Evolutionary conservation across 306 rosid species (phyloP).

Genomic region (Quercus aquifolioides): DNA sequence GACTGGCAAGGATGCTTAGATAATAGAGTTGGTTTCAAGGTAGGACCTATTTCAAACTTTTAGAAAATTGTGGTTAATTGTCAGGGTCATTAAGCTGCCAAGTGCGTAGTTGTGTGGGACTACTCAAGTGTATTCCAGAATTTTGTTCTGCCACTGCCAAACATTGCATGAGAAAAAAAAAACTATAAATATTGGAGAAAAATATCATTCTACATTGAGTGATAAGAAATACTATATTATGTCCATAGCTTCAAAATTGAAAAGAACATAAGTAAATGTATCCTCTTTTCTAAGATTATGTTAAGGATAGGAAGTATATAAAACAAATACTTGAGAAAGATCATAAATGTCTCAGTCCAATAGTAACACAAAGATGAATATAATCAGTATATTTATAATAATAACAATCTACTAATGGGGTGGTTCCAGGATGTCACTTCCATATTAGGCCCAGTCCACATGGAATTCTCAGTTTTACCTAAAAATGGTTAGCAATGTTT

Average conservation of each 20-base stretch:
- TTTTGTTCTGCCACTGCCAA: not conserved
- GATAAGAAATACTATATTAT: not conserved
- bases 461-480: not conserved
- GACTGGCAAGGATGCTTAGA: constrained; percentile 94
- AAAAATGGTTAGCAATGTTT: not conserved
- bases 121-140: not conserved
- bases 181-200: not conserved
- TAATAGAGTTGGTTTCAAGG: constrained; percentile 96
- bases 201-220: not conserved
- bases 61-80: not conserved
- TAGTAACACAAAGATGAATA: not conserved
- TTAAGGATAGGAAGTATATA: not conserved
- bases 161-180: not conserved
- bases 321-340: not conserved
- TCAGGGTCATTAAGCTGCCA: not conserved
- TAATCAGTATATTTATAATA: not conserved
- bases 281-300: not conserved
- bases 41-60: constrained; percentile 22
- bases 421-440: not conserved
- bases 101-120: too few species aligned
- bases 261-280: not conserved
- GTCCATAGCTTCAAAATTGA: not conserved
- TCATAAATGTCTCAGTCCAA: not conserved
- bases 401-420: not conserved
- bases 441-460: not conserved